phyloP scores from a whole-genome alignment of 2,329 filamentous ascomycete species.

The Byssochlamys sp. region DNA sequence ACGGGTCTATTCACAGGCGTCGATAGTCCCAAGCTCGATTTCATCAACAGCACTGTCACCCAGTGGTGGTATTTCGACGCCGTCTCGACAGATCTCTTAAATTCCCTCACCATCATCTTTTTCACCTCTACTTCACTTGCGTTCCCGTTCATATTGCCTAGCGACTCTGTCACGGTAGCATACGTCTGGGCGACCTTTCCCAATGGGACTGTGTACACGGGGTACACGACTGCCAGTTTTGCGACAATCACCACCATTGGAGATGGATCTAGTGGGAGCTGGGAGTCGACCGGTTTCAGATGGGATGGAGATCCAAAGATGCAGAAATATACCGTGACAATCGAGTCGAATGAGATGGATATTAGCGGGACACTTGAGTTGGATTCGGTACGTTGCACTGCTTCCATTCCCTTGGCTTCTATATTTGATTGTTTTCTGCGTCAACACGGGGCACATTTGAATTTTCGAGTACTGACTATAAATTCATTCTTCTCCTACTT shows the following conservation, averaged over 20 bases:
- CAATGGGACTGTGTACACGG: conserved; percentile 9
- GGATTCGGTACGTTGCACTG: conserved; percentile 4
- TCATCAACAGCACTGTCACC: conserved; percentile 21
- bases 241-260: conserved; percentile 6
- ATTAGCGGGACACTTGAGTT: conserved; percentile 8
- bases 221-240: conserved; percentile 2
- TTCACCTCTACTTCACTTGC: conserved; percentile 20
- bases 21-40: conserved; percentile 17
- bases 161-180: conserved; percentile 12
- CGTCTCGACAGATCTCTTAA: conserved; percentile 15
- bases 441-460: background rate
- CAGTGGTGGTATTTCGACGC: conserved; percentile 37
- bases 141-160: conserved; percentile 26
- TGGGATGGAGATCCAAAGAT: conserved; percentile 9
- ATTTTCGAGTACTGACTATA: background rate
- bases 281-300: conserved; percentile 5
- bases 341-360: conserved; percentile 5
- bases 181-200: conserved; percentile 20
- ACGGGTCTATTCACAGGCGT: conserved; percentile 7
- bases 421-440: background rate
- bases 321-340: conserved; percentile 5
- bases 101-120: conserved; percentile 24
- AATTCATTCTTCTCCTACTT: background rate
- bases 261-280: conserved; percentile 6
- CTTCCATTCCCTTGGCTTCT: background rate